Evolutionary conservation across 768 basidiomycete genomes (phyloP).

Genomic region (Lactarius indigo): DNA sequence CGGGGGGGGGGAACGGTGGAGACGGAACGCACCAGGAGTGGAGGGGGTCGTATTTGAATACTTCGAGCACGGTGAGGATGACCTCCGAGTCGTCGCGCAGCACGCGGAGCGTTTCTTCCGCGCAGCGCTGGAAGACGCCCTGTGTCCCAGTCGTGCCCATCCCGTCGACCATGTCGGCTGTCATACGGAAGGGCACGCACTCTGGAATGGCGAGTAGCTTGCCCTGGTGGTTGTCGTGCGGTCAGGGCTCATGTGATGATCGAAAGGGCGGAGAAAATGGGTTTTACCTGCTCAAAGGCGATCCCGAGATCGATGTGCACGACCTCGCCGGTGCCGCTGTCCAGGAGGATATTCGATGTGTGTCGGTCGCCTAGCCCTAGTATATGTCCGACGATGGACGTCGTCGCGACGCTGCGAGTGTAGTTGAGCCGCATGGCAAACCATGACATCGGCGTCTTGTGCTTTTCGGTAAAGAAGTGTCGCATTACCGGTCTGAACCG

Average conservation of each 20-base stretch:
- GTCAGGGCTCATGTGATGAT: background rate
- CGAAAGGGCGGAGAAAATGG: background rate
- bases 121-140: constrained; percentile 92
- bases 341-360: constrained; percentile 86
- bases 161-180: constrained; percentile 90
- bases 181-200: constrained; percentile 91
- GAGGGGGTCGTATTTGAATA: constrained; percentile 95
- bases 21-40: constrained; percentile 77
- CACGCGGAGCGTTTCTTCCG: constrained; percentile 92
- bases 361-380: constrained; percentile 94
- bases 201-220: constrained; percentile 77
- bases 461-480: constrained; percentile 88
- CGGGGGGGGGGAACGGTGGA: too few species aligned
- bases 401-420: constrained; percentile 88
- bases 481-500: constrained; percentile 83
- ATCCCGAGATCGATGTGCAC: constrained; percentile 97
- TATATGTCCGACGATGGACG: constrained; percentile 90
- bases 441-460: constrained; percentile 88
- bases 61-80: constrained; percentile 92
- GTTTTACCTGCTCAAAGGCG: constrained; percentile 84
- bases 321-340: constrained; percentile 77
- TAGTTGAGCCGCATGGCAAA: constrained; percentile 88
- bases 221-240: constrained; percentile 48
- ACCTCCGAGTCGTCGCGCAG: constrained; percentile 80
- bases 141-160: constrained; percentile 87